Conservation (phyloP, 192 early-diverging fungal genomes). For the Phycomyces blakesleeanus region DNA sequence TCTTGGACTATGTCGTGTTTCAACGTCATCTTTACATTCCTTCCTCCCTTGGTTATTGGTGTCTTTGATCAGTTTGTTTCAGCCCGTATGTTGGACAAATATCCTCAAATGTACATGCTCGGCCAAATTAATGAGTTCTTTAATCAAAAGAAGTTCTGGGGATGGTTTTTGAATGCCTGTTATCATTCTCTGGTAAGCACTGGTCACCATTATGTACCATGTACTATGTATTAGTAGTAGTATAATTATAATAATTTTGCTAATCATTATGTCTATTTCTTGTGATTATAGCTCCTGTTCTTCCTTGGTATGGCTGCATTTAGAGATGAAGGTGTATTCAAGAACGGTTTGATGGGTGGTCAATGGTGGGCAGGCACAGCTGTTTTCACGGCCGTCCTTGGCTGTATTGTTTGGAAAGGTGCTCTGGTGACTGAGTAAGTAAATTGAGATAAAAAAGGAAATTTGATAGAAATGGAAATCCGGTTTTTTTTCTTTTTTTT, state of each 20-base stretch:
- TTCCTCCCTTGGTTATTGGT: constrained; percentile 93
- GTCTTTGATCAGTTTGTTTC: constrained; percentile 95
- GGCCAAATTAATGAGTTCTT: constrained; percentile 72
- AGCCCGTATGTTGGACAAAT: constrained; percentile 90
- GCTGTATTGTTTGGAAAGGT: constrained; percentile 88
- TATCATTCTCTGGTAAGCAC: constrained; percentile 84
- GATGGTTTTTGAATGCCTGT: constrained; percentile 90
- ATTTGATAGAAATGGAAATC: background rate
- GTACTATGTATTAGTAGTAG: too few species aligned
- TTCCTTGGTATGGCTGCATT: constrained; percentile 64
- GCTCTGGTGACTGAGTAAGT: constrained; percentile 79
- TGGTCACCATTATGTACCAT: too few species aligned
- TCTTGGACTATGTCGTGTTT: constrained; percentile 95
- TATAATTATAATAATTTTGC: too few species aligned
- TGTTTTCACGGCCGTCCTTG: constrained; percentile 84
- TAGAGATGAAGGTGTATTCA: constrained; percentile 61
- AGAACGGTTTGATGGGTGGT: constrained; percentile 72
- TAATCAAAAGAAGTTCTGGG: constrained; percentile 87
- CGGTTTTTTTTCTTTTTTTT: too few species aligned
- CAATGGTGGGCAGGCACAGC: constrained; percentile 90
- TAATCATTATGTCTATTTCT: too few species aligned
- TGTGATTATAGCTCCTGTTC: constrained; percentile 56
- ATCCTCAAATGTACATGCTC: constrained; percentile 95
- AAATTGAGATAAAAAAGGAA: background rate
- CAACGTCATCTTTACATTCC: constrained; percentile 91